These are phyloP conservation scores for Lactifluus subvellereus DNA, from an alignment of 768 basidiomycete genomes.

Conservation along the genomic window DNA sequence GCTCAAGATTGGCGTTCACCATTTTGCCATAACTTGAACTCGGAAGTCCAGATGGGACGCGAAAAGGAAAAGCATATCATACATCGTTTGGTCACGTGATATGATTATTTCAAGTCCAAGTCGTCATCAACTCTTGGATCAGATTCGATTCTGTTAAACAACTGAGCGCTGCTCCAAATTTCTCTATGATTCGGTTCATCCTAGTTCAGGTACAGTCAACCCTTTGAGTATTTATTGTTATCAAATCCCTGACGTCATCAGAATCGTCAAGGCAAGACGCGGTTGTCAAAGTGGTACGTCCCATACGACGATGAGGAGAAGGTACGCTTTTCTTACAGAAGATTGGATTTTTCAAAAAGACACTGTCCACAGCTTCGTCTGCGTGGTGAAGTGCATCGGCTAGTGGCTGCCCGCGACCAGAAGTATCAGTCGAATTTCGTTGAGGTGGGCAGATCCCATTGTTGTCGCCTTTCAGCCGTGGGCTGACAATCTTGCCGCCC, in stretches of 20 bases:
- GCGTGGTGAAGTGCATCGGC: constrained; percentile 91
- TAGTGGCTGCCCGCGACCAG: constrained; percentile 95
- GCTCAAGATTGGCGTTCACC: too few relatives aligned
- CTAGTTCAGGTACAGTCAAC: constrained; percentile 74
- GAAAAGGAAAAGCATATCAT: too few relatives aligned
- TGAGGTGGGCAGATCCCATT: constrained; percentile 54
- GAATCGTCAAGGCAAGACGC: constrained; percentile 98
- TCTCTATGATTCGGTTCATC: constrained; percentile 90
- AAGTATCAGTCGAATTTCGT: constrained; percentile 99
- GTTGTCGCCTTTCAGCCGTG: constrained; percentile 1
- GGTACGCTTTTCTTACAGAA: constrained; percentile 38
- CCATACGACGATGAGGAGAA: constrained; percentile 99
- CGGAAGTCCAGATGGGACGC: too few relatives aligned
- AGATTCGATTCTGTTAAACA: too few relatives aligned
- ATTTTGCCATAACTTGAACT: too few relatives aligned
- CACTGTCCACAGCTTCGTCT: constrained; percentile 65
- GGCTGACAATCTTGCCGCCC: constrained; percentile 12
- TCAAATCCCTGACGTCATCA: constrained; percentile 31
- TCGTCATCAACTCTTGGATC: too few relatives aligned
- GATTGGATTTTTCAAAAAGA: background rate
- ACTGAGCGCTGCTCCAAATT: background rate
- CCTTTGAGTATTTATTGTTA: background rate
- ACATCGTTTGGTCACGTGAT: background rate
- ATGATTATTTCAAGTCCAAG: background rate
- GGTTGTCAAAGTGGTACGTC: constrained; percentile 97